Evolutionary conservation across 2,329 filamentous ascomycete species (phyloP), one percentile per base, ranked within the genome.

Genomic region (Aspergillus luchuensis): DNA sequence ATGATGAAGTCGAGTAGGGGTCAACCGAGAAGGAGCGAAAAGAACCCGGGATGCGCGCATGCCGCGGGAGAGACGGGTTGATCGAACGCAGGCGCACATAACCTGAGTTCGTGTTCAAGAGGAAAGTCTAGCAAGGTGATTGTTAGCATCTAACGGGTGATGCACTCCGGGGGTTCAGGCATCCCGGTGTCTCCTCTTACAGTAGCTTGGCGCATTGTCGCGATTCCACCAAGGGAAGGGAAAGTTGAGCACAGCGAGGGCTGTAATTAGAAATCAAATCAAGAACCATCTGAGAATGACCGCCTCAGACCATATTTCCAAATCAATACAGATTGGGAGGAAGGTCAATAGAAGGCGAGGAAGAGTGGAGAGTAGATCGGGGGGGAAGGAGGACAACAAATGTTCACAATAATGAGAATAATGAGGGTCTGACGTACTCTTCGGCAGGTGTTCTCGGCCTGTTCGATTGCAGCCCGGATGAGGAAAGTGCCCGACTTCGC

Each of bases 1-100:
- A 39, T 23, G 63, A 47, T 41, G 63, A 55, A 55, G 54, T 68
- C 33, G 66, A 59, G 51, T 64, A 65, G 30, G 67, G 64, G 54
- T 73, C 67, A n/a, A 63, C 69, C n/a, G 76, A 73, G 53, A 76
- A 63, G 47, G 60, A 68, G 55, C 74, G 75, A 41, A 62, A 58
- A 21, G 63, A 69, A 39, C 51, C 56, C 48, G 67, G 66, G 45
- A 63, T 23, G 54, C 55, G 66, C 48, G 52, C 43, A 47, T 48
- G 67, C 61, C 65, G 60, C 49, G 60, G 60, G 51, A 65, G 56
- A 60, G 65, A 59, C 25, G 66, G 65, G 49, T 61, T 58, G 38
- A 59, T 56, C 33, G 63, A 58, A 56, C 64, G 69, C 56, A 71
- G 61, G 53, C 63, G 67, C 58, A 67, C 62, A 48, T 71, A 66